These are phyloP conservation scores for Mycena alexandri DNA, from an alignment of 768 basidiomycete genomes.

Conservation along the genomic window DNA sequence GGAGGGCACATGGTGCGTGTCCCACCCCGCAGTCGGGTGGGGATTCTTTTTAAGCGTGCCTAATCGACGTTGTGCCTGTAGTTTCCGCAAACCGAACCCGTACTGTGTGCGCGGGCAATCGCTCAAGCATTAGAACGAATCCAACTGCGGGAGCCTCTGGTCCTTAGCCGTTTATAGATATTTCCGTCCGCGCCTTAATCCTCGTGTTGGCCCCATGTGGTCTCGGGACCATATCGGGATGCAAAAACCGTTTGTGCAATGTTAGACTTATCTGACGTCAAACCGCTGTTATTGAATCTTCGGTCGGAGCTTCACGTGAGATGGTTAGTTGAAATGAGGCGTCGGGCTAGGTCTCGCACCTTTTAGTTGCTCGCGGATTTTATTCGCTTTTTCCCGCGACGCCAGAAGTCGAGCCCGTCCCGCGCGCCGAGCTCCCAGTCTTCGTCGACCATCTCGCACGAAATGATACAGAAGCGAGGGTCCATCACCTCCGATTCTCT, in stretches of 20 bases:
- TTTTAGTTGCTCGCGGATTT: neutral
- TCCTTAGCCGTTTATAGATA: neutral
- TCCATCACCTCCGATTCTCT: conserved; percentile 13
- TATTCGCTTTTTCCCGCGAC: conserved; percentile 12
- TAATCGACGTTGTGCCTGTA: neutral
- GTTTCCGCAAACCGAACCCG: neutral
- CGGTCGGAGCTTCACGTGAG: too few species aligned
- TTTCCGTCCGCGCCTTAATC: neutral
- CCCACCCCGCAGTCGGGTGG: too few species aligned
- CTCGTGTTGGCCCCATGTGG: too few species aligned
- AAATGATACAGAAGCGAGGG: conserved; percentile 24
- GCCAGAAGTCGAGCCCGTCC: conserved; percentile 25
- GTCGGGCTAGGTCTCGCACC: too few species aligned
- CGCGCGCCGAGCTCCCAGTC: conserved; percentile 29
- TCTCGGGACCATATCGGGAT: too few species aligned
- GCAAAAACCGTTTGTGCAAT: neutral
- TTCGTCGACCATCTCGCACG: neutral
- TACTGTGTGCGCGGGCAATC: neutral
- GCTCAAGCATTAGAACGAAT: neutral
- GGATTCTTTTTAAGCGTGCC: too few species aligned
- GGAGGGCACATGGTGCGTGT: conserved; percentile 38
- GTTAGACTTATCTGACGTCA: neutral
- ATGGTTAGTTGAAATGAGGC: neutral
- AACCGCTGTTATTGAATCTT: neutral
- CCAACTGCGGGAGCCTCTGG: neutral